Conservation (phyloP, 2,329 filamentous ascomycete genomes). For the Fusarium sp. region DNA sequence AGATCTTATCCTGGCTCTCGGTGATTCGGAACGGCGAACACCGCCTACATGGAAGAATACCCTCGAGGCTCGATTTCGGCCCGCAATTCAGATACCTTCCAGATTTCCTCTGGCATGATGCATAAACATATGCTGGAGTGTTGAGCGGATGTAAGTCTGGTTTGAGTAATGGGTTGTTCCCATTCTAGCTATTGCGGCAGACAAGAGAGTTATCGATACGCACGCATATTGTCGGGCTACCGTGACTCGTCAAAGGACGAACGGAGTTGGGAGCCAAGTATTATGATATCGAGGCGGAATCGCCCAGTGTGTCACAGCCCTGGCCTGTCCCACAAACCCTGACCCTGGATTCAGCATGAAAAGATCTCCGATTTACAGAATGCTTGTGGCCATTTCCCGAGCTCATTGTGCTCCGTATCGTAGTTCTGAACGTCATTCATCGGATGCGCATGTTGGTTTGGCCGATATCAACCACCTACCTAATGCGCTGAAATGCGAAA, state of each 20-base stretch:
- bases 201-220: slow-evolving; percentile 9
- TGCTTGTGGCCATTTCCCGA: slow-evolving; percentile 22
- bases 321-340: slow-evolving; percentile 24
- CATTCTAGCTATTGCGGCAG: background rate
- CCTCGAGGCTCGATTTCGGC: slow-evolving; percentile 36
- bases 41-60: slow-evolving; percentile 39
- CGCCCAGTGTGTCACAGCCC: slow-evolving; percentile 23
- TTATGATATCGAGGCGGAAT: slow-evolving; percentile 17
- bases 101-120: slow-evolving; percentile 19
- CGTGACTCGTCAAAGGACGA: slow-evolving; percentile 23
- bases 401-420: background rate
- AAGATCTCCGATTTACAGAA: slow-evolving; percentile 27
- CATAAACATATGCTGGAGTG: slow-evolving; percentile 8
- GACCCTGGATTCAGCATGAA: slow-evolving; percentile 29
- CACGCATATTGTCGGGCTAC: background rate
- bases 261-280: slow-evolving; percentile 6
- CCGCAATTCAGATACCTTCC: slow-evolving; percentile 39
- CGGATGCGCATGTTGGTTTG: slow-evolving; percentile 22
- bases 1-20: slow-evolving; percentile 52
- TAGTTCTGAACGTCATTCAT: slow-evolving; percentile 9
- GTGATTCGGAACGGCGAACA: slow-evolving; percentile 52
- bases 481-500: slow-evolving; percentile 34
- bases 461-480: slow-evolving; percentile 20
- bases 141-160: background rate
- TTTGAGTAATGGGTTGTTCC: slow-evolving; percentile 1